phyloP scores from a whole-genome alignment of 2,329 filamentous ascomycete species.

The Curvularia spicifera region DNA sequence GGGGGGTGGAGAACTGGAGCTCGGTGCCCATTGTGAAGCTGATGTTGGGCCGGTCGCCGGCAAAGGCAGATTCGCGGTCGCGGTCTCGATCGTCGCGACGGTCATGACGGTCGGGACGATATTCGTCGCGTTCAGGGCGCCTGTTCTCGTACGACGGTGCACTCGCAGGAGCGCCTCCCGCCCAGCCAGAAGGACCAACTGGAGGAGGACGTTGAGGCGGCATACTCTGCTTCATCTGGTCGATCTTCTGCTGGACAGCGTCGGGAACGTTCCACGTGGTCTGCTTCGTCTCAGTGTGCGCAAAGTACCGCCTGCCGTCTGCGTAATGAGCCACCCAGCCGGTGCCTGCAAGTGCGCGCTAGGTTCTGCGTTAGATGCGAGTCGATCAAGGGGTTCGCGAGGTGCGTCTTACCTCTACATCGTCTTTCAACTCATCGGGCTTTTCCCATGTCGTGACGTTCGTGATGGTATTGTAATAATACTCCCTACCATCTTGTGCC shows the following conservation, averaged over 20 bases:
- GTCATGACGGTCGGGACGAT: slow-evolving; percentile 37
- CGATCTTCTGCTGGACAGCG: slow-evolving; percentile 72
- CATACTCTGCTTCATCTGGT: slow-evolving; percentile 66
- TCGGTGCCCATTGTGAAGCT: slow-evolving; percentile 62
- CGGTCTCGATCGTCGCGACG: slow-evolving; percentile 42
- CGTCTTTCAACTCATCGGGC: slow-evolving; percentile 85
- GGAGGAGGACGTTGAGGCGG: slow-evolving; percentile 52
- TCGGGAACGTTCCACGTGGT: slow-evolving; percentile 96
- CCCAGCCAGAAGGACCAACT: slow-evolving; percentile 59
- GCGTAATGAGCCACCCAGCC: slow-evolving; percentile 88
- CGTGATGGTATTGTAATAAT: slow-evolving; percentile 88
- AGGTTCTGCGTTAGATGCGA: slow-evolving; percentile 24
- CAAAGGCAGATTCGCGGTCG: slow-evolving; percentile 58
- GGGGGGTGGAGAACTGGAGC: slow-evolving; percentile 58
- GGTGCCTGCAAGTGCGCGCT: slow-evolving; percentile 81
- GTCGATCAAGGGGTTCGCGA: not conserved
- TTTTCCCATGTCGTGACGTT: slow-evolving; percentile 95
- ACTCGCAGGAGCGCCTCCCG: slow-evolving; percentile 59
- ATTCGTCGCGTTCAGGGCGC: slow-evolving; percentile 41
- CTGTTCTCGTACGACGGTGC: slow-evolving; percentile 52
- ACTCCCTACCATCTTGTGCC: slow-evolving; percentile 80
- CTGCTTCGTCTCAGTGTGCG: slow-evolving; percentile 87
- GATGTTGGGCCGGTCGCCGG: slow-evolving; percentile 40
- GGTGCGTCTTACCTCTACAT: slow-evolving; percentile 69
- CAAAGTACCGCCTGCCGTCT: slow-evolving; percentile 90